phyloP scores from a whole-genome alignment of 1,284 basidiomycete genomes.

The Cutaneotrichosporon sp. region DNA sequence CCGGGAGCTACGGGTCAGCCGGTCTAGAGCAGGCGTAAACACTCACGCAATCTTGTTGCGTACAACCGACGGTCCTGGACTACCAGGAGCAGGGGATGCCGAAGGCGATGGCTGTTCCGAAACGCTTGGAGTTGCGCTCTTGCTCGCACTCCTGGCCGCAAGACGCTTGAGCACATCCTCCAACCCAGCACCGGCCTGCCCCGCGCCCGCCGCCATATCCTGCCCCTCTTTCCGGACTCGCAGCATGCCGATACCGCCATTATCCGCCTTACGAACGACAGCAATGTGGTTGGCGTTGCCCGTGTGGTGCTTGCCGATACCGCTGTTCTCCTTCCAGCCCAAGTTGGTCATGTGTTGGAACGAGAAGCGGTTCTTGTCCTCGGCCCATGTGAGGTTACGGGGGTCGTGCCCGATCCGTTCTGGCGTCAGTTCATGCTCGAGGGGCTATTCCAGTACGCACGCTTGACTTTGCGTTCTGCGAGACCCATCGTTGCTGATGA shows the following conservation, averaged over 20 bases:
- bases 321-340: slow-evolving; percentile 45
- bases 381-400: slow-evolving; percentile 48
- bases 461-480: slow-evolving; percentile 48
- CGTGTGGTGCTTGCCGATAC: slow-evolving; percentile 37
- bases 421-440: slow-evolving; percentile 10
- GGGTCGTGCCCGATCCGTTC: slow-evolving; percentile 49
- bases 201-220: slow-evolving; percentile 40
- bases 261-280: slow-evolving; percentile 46
- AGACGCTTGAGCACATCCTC: slow-evolving; percentile 45
- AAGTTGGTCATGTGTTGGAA: slow-evolving; percentile 48
- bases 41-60: slow-evolving; percentile 46
- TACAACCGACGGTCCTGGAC: slow-evolving; percentile 24
- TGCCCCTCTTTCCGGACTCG: slow-evolving; percentile 45
- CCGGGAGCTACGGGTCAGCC: too few species aligned
- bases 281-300: slow-evolving; percentile 49
- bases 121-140: slow-evolving; percentile 21
- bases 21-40: too few species aligned
- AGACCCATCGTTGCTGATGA: slow-evolving; percentile 43
- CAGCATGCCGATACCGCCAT: slow-evolving; percentile 48
- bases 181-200: slow-evolving; percentile 44
- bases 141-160: slow-evolving; percentile 20
- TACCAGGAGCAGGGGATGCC: slow-evolving; percentile 11
- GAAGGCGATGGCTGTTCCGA: slow-evolving; percentile 14
- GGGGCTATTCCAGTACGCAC: slow-evolving; percentile 21
- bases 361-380: slow-evolving; percentile 48